A percentile compares a stretch with the other conserved stretches of the same genome.
phyloP scores from a whole-genome alignment of 192 early-diverging fungal genomes.

The Umbelopsis sp. region DNA sequence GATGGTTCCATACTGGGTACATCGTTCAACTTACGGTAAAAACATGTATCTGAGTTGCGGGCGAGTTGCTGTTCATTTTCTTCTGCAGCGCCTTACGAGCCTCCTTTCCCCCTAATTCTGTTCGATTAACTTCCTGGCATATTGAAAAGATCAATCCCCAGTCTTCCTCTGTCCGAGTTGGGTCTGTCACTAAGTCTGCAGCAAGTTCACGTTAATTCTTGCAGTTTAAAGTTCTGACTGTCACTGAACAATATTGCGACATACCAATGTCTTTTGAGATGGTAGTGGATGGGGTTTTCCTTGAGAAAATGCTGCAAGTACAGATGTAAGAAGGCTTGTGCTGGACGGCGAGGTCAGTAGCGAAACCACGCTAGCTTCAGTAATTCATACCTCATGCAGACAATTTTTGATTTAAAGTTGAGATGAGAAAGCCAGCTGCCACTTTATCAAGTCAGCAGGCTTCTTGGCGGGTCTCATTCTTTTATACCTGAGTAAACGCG shows the following conservation, averaged over 20 bases:
- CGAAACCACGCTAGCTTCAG: no score
- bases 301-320: slow-evolving; percentile 31
- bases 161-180: not conserved
- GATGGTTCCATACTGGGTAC: not conserved
- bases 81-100: slow-evolving; percentile 23
- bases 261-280: slow-evolving; percentile 41
- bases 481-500: not conserved
- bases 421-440: slow-evolving; percentile 12
- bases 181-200: slow-evolving; percentile 12
- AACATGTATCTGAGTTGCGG: slow-evolving; percentile 1
- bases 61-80: slow-evolving; percentile 19
- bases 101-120: slow-evolving; percentile 23
- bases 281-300: slow-evolving; percentile 35
- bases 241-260: no score
- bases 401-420: not conserved
- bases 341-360: no score
- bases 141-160: slow-evolving; percentile 18
- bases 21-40: not conserved
- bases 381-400: not conserved
- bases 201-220: not conserved
- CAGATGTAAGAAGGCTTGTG: no score
- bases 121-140: slow-evolving; percentile 10
- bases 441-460: not conserved
- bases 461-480: not conserved
- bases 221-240: not conserved